Base-by-base conservation (phyloP, 495 filamentous ascomycete genomes). In the Massariosphaeria phaeospora region DNA sequence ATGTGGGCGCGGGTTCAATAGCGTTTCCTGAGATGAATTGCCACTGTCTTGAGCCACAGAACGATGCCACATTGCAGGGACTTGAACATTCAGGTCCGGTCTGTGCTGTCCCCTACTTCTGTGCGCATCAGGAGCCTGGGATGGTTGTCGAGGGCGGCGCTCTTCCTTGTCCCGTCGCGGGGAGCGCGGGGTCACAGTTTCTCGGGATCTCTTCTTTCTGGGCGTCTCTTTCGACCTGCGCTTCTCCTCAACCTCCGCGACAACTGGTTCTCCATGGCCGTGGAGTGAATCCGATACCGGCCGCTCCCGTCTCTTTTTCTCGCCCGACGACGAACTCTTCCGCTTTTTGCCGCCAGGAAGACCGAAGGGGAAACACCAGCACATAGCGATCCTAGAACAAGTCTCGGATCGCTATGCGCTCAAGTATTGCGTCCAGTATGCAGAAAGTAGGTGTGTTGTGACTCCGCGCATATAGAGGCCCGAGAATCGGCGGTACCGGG, bases 301-400 rank as follows among this genome's bases (percentile, higher is more conserved):
- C 24, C 43, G 55, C 26, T 64, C 56, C 43, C 44, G 36, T 52
- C 46, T 64, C 55, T 59, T 56, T 24, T 60, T 52, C 46, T 59
- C 42, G 6, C n/a, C 44, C 34, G 56, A 53, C 49, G 56, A 59
- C 56, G 56, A 49, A 18, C 35, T 52, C 45, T 54, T 63, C 43
- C 49, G 55, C 49, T 57, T 57, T 48, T 58, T 48, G 39, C 30
- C 50, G 26, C 17, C 45, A 24, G 60, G 46, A 24, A 36, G 24
- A 17, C 60, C 60, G 42, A 56, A 64, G 15, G 52, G 49, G 31
- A 56, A 63, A 31, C 48, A 55, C 51, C 56, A 64, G 51, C 61
- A 64, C 61, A 64, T 64, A 44, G 61, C 55, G 61, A 62, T 33
- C 47, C 57, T 40, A 31, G 43, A 45, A 31, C 35, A 30, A 38